Evolutionary conservation across 1,139 yeast species (phyloP).

Genomic region (Geotrichum histeridarum): DNA sequence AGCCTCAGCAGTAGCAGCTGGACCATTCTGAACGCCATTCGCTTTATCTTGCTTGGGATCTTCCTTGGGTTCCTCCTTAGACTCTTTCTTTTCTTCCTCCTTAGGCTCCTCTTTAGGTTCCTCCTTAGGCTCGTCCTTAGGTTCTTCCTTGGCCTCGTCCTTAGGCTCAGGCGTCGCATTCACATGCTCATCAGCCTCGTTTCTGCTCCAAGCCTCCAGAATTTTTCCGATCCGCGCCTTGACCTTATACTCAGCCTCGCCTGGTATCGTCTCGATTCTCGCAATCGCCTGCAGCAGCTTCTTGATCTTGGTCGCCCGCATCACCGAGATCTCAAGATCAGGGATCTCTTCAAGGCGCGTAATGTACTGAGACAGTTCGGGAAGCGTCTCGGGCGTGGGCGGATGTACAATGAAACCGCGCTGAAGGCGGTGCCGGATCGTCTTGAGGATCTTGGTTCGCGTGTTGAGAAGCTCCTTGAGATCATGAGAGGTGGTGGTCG

Average conservation of each 20-base stretch:
- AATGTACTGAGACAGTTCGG: conserved; percentile 27
- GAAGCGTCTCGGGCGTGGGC: conserved; percentile 28
- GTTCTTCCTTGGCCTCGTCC: conserved; percentile 4
- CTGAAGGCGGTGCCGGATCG: conserved; percentile 35
- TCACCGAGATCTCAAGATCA: conserved; percentile 34
- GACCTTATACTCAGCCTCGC: conserved; percentile 29
- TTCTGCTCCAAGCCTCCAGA: conserved; percentile 32
- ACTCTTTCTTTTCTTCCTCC: neutral
- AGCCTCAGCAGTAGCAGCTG: neutral
- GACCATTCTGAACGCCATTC: conserved; percentile 11
- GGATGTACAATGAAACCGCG: conserved; percentile 30
- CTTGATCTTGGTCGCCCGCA: conserved; percentile 36
- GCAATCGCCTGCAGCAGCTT: conserved; percentile 34
- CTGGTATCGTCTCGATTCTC: conserved; percentile 28
- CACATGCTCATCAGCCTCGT: neutral
- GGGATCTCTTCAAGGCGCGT: conserved; percentile 32
- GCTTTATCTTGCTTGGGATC: conserved; percentile 13
- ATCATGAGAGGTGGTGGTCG: conserved; percentile 24
- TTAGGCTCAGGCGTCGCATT: conserved; percentile 11
- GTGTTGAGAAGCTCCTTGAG: conserved; percentile 25
- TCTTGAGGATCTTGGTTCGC: conserved; percentile 26
- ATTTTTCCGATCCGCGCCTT: conserved; percentile 28
- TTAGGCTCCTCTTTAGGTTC: conserved; percentile 15
- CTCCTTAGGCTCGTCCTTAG: conserved; percentile 5
- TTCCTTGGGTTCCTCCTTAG: neutral